Conservation (phyloP, 2,329 filamentous ascomycete species). For the Pseudocercospora crystallina region DNA sequence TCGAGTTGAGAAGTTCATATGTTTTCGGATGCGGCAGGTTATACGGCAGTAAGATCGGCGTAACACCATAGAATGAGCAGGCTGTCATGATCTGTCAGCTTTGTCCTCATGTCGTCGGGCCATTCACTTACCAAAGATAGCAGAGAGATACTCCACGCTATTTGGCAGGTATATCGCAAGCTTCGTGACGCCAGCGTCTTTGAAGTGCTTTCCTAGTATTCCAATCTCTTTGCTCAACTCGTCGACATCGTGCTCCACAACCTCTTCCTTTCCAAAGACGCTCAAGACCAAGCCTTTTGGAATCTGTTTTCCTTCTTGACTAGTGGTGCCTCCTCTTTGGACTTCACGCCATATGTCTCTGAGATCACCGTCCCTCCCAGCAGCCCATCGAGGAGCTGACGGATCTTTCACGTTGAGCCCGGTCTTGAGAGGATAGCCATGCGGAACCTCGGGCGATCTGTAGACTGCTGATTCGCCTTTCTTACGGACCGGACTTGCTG, state of each 20-base stretch:
- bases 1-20: conserved; percentile 68
- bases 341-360: conserved; percentile 85
- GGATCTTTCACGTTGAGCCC: conserved; percentile 81
- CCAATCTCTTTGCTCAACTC: conserved; percentile 84
- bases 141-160: conserved; percentile 80
- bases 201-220: conserved; percentile 74
- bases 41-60: conserved; percentile 81
- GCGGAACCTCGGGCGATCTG: conserved; percentile 78
- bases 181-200: conserved; percentile 66
- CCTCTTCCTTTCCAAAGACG: conserved; percentile 71
- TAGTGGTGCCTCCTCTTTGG: conserved; percentile 47
- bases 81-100: conserved; percentile 48
- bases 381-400: conserved; percentile 76
- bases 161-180: conserved; percentile 92
- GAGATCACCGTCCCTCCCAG: conserved; percentile 82
- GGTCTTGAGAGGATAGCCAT: conserved; percentile 75
- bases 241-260: conserved; percentile 68
- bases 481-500: conserved; percentile 74
- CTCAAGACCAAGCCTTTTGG: conserved; percentile 73
- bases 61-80: conserved; percentile 84
- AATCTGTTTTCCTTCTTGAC: conserved; percentile 60
- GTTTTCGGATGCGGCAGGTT: conserved; percentile 69
- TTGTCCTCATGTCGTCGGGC: neutral
- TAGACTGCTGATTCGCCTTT: conserved; percentile 83
- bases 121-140: conserved; percentile 64